Base-by-base conservation (phyloP, 768 basidiomycete species). In the Lentinula guzmanii region DNA sequence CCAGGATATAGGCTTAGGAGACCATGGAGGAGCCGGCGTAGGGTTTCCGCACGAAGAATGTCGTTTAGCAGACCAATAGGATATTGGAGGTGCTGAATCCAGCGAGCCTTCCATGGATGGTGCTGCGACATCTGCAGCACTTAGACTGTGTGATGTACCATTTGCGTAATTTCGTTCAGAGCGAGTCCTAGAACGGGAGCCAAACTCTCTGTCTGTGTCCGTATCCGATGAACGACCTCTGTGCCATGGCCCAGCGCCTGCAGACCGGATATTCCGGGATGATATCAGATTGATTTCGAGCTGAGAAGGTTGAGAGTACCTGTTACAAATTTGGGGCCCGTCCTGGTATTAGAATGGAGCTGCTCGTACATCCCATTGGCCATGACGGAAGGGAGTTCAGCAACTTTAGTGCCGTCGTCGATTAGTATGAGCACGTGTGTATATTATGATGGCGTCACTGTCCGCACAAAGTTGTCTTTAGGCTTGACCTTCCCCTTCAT, bases 11-110 rank as follows among this genome's bases (percentile, higher is more conserved):
- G 86, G 80, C 68, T 85, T 86, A 13, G 86, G 74, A 0, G 83
- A 84, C 77, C 84, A 86, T 13, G 86, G 75, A 6, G 86, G 87
- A 43, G 82, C 82, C 2, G 87, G 89, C 5, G 86, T 81, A 3
- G 91, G 90, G 70, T 94, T 95, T 11, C 93, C 93, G 70, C 90
- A 93, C 11, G 91, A 93, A 39, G 93, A 82, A 76, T 98, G 95
- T 46, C 95, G 85, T 71, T 95, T 95, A 4, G 88, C 87, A 45
- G 89, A 89, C 89, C 89, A 92, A 72, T 90, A 89, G 0, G 90
- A 90, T 18, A 90, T 82, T 33, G 86, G 79, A 52, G 89, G 86
- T n/a, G 82, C 64, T 33, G 72, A 80, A 63, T 53, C 62, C 31
- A 55, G 64, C 48, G 58, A 66, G 4, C 78, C 79, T 54, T 79